Percentiles rank a stretch among this genome's conserved stretches.
phyloP scores from a whole-genome alignment of 306 rosid species.

The Coriaria nepalensis region DNA sequence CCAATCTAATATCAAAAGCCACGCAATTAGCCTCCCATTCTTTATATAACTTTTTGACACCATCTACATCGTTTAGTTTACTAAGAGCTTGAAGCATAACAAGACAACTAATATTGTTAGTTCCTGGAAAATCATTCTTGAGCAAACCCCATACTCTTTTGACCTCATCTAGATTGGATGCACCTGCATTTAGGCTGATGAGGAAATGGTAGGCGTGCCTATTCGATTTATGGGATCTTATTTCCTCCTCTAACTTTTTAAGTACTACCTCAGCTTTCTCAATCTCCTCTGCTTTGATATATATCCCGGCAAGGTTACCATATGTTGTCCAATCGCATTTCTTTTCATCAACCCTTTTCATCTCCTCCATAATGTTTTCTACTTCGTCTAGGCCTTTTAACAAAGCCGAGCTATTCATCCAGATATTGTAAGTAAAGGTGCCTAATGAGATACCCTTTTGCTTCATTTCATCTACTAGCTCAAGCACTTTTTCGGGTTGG shows the following conservation, averaged over 20 bases:
- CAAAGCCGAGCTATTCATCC: slow-evolving; percentile 63
- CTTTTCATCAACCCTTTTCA: slow-evolving; percentile 25
- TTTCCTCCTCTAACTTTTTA: slow-evolving; percentile 30
- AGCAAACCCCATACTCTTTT: slow-evolving; percentile 52
- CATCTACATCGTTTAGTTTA: slow-evolving; percentile 49
- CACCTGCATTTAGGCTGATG: slow-evolving; percentile 56
- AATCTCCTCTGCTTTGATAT: slow-evolving; percentile 42
- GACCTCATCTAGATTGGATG: slow-evolving; percentile 43
- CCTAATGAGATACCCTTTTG: slow-evolving; percentile 31
- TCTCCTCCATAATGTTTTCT: slow-evolving; percentile 44
- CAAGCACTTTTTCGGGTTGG: slow-evolving; percentile 42
- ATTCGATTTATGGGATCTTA: slow-evolving; percentile 17
- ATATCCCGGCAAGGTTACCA: slow-evolving; percentile 60
- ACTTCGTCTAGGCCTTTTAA: slow-evolving; percentile 35
- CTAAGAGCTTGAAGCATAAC: slow-evolving; percentile 54
- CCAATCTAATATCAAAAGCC: slow-evolving; percentile 44
- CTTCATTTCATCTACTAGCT: slow-evolving; percentile 39
- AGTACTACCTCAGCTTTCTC: slow-evolving; percentile 54
- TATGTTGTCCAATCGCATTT: slow-evolving; percentile 47
- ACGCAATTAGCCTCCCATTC: slow-evolving; percentile 61
- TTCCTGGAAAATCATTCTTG: slow-evolving; percentile 26
- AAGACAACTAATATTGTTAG: slow-evolving; percentile 50
- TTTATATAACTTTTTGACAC: slow-evolving; percentile 34
- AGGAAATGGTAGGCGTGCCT: slow-evolving; percentile 52
- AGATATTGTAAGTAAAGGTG: slow-evolving; percentile 31